Conservation (phyloP, 2,329 filamentous ascomycete genomes). For the Sporothrix pseudoabietina region DNA sequence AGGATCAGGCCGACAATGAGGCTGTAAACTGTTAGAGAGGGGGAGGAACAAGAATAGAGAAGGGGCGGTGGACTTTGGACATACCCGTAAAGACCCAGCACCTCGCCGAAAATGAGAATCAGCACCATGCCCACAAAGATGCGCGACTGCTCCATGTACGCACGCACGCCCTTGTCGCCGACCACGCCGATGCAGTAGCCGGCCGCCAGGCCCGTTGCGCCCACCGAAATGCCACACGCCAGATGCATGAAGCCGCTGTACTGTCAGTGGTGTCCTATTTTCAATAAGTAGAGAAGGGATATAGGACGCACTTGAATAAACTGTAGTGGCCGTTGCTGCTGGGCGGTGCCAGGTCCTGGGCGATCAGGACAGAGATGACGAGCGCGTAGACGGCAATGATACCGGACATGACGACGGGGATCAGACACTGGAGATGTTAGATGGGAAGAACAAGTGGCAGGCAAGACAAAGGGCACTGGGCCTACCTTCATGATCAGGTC, state of each 20-base stretch:
- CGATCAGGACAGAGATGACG: conserved; percentile 94
- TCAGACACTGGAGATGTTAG: conserved; percentile 63
- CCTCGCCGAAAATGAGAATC: conserved; percentile 97
- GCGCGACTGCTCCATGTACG: conserved; percentile 94
- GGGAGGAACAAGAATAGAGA: background rate
- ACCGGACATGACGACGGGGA: conserved; percentile 96
- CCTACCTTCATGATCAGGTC: conserved; percentile 88
- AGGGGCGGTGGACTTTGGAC: background rate
- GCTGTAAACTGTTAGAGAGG: conserved; percentile 48
- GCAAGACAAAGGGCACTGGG: too few relatives aligned
- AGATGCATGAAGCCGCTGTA: conserved; percentile 88
- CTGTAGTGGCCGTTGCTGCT: conserved; percentile 67
- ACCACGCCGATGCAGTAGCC: conserved; percentile 97
- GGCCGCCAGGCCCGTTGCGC: conserved; percentile 87
- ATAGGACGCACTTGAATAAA: conserved; percentile 70
- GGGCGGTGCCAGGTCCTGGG: conserved; percentile 79
- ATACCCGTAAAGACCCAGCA: conserved; percentile 92
- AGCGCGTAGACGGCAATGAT: conserved; percentile 98
- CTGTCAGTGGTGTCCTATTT: conserved; percentile 32
- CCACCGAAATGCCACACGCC: conserved; percentile 85
- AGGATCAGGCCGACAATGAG: conserved; percentile 92
- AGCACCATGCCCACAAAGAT: conserved; percentile 99
- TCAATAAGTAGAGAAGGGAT: background rate
- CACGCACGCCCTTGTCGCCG: conserved; percentile 88
- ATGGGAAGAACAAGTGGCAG: too few relatives aligned